Evolutionary conservation across 768 basidiomycete genomes (phyloP).

Genomic region (Leccinellum luteum): DNA sequence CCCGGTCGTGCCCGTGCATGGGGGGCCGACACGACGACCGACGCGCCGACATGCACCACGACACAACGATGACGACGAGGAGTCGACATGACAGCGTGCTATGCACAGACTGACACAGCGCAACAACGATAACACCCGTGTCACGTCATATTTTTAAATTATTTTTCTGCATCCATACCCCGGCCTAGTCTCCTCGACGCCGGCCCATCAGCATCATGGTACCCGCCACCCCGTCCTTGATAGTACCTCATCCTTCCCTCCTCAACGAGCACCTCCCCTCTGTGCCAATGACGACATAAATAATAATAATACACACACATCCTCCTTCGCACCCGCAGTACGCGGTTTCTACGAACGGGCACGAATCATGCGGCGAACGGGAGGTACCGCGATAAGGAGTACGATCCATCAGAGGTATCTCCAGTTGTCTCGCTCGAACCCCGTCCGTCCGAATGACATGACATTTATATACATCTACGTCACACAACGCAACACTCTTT

Average conservation of each 20-base stretch:
- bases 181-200: constrained; percentile 28
- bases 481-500: neutral
- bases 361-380: constrained; percentile 21
- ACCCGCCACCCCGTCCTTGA: constrained; percentile 31
- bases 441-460: neutral
- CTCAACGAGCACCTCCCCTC: constrained; percentile 20
- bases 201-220: constrained; percentile 33
- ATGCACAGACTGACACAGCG: too few relatives aligned
- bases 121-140: too few relatives aligned
- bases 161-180: neutral
- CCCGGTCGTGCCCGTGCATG: too few relatives aligned
- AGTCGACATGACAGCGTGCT: too few relatives aligned
- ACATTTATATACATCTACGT: neutral
- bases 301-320: constrained; percentile 1
- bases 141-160: neutral
- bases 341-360: constrained; percentile 26
- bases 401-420: constrained; percentile 7
- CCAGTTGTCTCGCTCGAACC: neutral
- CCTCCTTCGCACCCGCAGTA: neutral
- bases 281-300: neutral
- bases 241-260: constrained; percentile 30
- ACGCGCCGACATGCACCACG: too few relatives aligned
- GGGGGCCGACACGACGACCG: too few relatives aligned
- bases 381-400: constrained; percentile 24
- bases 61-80: too few relatives aligned